These are phyloP conservation scores for Pichia sp. DNA, from an alignment of 1,139 yeast species.

Conservation along the genomic window DNA sequence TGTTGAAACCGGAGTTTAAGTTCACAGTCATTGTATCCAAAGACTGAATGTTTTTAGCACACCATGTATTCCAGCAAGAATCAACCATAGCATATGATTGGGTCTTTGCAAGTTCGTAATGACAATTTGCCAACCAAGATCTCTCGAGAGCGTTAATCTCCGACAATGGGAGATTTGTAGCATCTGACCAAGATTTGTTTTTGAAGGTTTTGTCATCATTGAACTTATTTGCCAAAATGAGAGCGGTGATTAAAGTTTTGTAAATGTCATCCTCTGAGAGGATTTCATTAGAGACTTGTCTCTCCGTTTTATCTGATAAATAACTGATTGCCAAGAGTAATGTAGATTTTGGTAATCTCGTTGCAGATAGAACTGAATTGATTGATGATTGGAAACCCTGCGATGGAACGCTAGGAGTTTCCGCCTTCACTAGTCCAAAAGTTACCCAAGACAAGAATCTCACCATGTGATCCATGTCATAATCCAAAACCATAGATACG, in stretches of 20 bases:
- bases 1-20: background rate
- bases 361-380: slow-evolving; percentile 73
- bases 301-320: slow-evolving; percentile 47
- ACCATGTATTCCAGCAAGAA: slow-evolving; percentile 30
- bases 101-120: slow-evolving; percentile 39
- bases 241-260: slow-evolving; percentile 57
- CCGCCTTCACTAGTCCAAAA: slow-evolving; percentile 25
- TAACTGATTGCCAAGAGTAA: slow-evolving; percentile 74
- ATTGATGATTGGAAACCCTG: slow-evolving; percentile 54
- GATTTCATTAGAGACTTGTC: background rate
- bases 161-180: slow-evolving; percentile 67
- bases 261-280: slow-evolving; percentile 47
- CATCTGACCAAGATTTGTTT: slow-evolving; percentile 92
- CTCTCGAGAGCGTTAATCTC: slow-evolving; percentile 63
- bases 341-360: slow-evolving; percentile 79
- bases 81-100: slow-evolving; percentile 25
- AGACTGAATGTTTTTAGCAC: slow-evolving; percentile 20
- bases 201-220: slow-evolving; percentile 97
- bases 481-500: slow-evolving; percentile 69
- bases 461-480: slow-evolving; percentile 71
- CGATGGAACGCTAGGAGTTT: slow-evolving; percentile 35
- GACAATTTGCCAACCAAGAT: slow-evolving; percentile 53
- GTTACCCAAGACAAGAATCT: slow-evolving; percentile 42
- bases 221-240: slow-evolving; percentile 85
- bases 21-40: background rate